phyloP scores from a whole-genome alignment of 495 filamentous ascomycete species.

The Copromyces sp. region DNA sequence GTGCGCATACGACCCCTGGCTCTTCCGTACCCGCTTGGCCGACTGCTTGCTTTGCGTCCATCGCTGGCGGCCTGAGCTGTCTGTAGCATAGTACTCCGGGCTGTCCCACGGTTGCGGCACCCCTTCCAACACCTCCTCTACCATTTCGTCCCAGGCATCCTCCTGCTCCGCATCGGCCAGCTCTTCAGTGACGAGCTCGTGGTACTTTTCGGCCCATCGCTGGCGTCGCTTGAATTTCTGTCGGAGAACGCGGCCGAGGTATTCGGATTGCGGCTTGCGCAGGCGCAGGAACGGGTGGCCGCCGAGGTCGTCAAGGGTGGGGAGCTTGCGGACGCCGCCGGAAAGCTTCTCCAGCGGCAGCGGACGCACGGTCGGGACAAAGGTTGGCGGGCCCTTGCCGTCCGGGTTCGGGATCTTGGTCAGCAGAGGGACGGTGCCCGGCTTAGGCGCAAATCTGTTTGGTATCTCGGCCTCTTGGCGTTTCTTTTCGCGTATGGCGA shows the following conservation, averaged over 20 bases:
- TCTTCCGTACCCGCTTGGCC: conserved; percentile 15
- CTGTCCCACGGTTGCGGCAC: conserved; percentile 3
- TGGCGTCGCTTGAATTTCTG: conserved; percentile 34
- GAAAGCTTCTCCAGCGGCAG: conserved; percentile 30
- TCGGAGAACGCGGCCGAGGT: conserved; percentile 46
- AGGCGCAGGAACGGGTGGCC: conserved; percentile 61
- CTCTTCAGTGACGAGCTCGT: conserved; percentile 1
- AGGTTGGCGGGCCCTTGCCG: conserved; percentile 29
- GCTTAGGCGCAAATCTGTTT: conserved; percentile 4
- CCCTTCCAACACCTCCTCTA: conserved; percentile 25
- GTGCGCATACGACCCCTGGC: background rate
- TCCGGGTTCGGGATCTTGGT: conserved; percentile 17
- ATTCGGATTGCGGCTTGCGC: conserved; percentile 55
- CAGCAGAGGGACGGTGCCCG: conserved; percentile 21
- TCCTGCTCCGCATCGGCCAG: background rate
- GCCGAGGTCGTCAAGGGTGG: conserved; percentile 43
- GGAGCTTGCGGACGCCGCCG: conserved; percentile 48
- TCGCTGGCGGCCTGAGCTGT: background rate
- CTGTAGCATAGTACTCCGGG: background rate
- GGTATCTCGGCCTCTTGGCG: background rate
- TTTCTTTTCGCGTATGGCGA: conserved; percentile 9
- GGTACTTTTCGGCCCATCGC: conserved; percentile 30
- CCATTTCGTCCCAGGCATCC: conserved; percentile 1
- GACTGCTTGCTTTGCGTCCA: conserved; percentile 2
- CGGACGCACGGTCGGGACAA: conserved; percentile 32